Conservation (phyloP, 768 basidiomycete genomes). For the Boletus reticulatus region DNA sequence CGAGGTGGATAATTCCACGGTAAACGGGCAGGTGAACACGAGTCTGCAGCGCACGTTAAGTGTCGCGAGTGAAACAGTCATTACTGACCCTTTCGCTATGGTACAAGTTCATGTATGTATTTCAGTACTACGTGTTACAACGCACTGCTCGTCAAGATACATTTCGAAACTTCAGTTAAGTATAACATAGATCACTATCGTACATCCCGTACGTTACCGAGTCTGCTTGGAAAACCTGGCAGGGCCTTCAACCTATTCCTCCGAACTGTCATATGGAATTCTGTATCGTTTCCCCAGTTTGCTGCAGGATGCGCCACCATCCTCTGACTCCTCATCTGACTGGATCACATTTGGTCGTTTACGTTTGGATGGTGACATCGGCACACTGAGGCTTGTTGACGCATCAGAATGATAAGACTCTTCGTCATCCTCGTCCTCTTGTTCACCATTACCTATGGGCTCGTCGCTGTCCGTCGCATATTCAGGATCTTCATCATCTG, state of each 20-base stretch:
- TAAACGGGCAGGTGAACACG: too few species aligned
- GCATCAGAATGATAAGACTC: neutral
- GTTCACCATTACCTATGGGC: neutral
- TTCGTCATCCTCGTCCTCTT: neutral
- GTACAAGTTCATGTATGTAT: too few species aligned
- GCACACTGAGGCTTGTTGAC: neutral
- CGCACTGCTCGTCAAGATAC: too few species aligned
- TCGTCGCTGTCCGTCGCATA: neutral
- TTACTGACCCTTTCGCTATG: too few species aligned
- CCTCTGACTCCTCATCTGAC: slow-evolving; percentile 5
- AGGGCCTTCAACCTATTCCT: neutral
- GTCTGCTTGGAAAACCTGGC: neutral
- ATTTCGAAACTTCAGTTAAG: too few species aligned
- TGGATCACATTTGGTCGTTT: neutral
- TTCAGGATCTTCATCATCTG: neutral
- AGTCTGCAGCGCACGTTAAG: too few species aligned
- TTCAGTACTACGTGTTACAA: too few species aligned
- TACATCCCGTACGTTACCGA: neutral
- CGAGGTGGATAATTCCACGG: too few species aligned
- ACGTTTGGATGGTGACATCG: neutral
- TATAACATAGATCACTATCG: too few species aligned
- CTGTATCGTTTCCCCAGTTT: slow-evolving; percentile 9
- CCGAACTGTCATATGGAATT: neutral
- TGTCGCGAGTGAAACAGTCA: too few species aligned
- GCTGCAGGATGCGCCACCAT: too few species aligned